Base-by-base conservation (phyloP, 1,139 yeast genomes). In the Hemisphaericaspora lyxosophila region DNA sequence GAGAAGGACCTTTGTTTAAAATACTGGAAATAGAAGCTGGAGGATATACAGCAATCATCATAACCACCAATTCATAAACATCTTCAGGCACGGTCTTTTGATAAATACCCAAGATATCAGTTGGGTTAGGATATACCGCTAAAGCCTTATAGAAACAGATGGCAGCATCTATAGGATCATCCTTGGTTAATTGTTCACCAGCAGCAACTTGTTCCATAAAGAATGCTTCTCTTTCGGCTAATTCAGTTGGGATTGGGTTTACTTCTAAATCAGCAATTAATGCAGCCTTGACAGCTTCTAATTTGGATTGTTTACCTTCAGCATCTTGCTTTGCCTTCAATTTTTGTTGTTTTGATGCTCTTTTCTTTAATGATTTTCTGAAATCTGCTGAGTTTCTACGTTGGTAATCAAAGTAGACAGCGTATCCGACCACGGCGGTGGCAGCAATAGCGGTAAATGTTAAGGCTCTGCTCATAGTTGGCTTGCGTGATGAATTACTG, bases 61-160 rank as follows among this genome's bases (percentile, higher is more conserved):
- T 78, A 48, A 89, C 85, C 50, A 90, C 76, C 54, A 82, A 71
- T 55, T 88, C 96, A 59, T 88, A 82, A 41, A 89, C 83, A 34
- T 80, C 82, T 57, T 82, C 83, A 36, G 94, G 90, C 47, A 90
- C 80, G 35, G 90, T 79, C 71, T 85, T 85, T 70, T 90, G 96
- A 68, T 87, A 90, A 54, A 92, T 82, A 33, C 84, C 84, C 60
- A 92, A 75, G 51, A 92, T 78, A 52, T 88, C 96, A 42, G 94
- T 84, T 41, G 97, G 98, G 64, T 85, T 85, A 45, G 98, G 97
- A 64, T 90, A 92, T 36, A 89, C 90, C 26, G 87, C 79, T 58
- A 92, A 75, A n/a, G 97, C 97, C 64, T 89, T 86, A 77, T 92
- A 92, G 75, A 89, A 92, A 52, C 85, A 79, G 50, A 89, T 71